phyloP scores from a whole-genome alignment of 192 early-diverging fungal genomes.

The Umbelopsis vinacea region DNA sequence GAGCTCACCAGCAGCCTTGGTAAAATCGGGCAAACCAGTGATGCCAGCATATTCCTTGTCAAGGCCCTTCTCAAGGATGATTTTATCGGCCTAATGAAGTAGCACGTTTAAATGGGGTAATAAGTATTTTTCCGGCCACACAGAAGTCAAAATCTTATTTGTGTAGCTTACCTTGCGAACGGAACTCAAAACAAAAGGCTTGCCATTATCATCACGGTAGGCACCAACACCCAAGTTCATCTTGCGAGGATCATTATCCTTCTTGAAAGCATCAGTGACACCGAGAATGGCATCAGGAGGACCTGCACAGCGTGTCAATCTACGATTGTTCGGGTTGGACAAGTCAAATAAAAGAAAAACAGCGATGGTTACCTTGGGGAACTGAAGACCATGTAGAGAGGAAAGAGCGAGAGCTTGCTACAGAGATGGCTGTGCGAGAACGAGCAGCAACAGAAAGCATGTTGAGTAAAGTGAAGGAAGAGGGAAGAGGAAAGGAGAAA shows the following conservation, averaged over 20 bases:
- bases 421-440: constrained; percentile 18
- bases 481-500: constrained; percentile 28
- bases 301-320: constrained; percentile 35
- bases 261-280: constrained; percentile 95
- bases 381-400: constrained; percentile 62
- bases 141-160: not conserved
- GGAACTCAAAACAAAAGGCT: constrained; percentile 89
- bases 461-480: constrained; percentile 12
- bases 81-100: constrained; percentile 73
- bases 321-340: not conserved
- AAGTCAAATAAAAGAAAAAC: not conserved
- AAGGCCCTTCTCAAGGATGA: constrained; percentile 64
- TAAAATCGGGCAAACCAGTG: constrained; percentile 88
- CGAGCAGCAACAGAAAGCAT: constrained; percentile 43
- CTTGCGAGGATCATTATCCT: constrained; percentile 87
- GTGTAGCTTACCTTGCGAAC: constrained; percentile 76
- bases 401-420: constrained; percentile 35
- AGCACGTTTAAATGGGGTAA: too few relatives aligned
- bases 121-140: not conserved
- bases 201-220: constrained; percentile 91
- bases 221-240: constrained; percentile 99
- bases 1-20: constrained; percentile 77
- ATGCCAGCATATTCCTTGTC: constrained; percentile 99
- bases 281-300: constrained; percentile 84
- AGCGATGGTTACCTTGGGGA: constrained; percentile 51